Evolutionary conservation across 768 basidiomycete genomes (phyloP), one percentile per base, ranked within the genome.

Genomic region (Leccinum longicurvipes): DNA sequence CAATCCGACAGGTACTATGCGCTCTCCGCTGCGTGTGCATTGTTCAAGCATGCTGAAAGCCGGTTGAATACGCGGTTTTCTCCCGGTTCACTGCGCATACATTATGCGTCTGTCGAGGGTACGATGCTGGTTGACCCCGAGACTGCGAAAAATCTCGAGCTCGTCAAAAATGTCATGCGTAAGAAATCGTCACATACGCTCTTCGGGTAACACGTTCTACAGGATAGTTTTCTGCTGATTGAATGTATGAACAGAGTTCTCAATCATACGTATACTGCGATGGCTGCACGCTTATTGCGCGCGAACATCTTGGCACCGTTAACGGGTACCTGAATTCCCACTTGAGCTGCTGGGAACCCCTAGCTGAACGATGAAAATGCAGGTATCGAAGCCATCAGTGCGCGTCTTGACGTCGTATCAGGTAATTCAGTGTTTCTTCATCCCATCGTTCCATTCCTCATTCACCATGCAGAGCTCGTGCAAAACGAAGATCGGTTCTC

Each of bases 41-140:
- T 98, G 15, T 93, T 98, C 79, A 93, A 92, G 68, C 84, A 91
- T 63, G 79, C 87, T 21, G 91, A 95, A 65, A 72, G 72, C 2
- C 81, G 82, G 49, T 71, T 89, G 50, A 88, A 90, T 60, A 82
- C 80, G 0, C 81, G 84, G 14, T 98, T 90, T 67, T 79, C 89
- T 1, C 70, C 79, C 0, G 76, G 74, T 4, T 91, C 91, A 9
- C 75, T 93, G 23, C 80, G 85, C 31, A 91, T 93, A 53, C 79
- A 83, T 21, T 94, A 89, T 64, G 76, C 82, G 1, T 83, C 89
- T 2, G 85, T 90, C 0, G 91, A 95, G 67, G 95, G 95, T 0
- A 95, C 92, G 0, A 91, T 98, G 89, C 81, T 97, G 80, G 89
- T 99, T 60, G 97, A 98, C 66, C 80, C 85, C 0, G 94, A 94